phyloP scores from a whole-genome alignment of 176 grass and related monocot species.

The Bromus sterilis region DNA sequence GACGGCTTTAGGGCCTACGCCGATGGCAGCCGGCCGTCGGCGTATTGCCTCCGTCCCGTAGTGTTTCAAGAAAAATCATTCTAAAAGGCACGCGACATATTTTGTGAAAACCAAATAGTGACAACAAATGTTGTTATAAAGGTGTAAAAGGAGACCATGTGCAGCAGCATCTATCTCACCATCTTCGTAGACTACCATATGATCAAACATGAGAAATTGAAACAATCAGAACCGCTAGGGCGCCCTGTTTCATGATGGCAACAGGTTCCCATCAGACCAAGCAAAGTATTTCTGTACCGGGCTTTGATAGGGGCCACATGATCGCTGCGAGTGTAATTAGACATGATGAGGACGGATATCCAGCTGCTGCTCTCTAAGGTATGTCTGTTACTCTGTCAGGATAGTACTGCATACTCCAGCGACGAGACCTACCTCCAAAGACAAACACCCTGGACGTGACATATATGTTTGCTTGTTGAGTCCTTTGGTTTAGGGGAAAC shows the following conservation, averaged over 20 bases:
- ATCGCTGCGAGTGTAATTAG: too few species aligned
- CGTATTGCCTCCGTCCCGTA: too few species aligned
- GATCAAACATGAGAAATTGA: too few species aligned
- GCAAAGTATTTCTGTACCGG: not conserved
- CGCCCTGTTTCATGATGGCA: not conserved
- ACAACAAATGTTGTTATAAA: too few species aligned
- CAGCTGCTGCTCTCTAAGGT: not conserved
- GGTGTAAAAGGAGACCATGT: too few species aligned
- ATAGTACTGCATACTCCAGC: not conserved
- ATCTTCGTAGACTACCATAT: too few species aligned
- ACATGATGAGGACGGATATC: not conserved
- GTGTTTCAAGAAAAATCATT: too few species aligned
- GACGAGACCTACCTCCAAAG: not conserved
- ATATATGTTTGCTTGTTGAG: not conserved
- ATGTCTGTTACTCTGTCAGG: not conserved
- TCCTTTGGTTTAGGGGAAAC: not conserved
- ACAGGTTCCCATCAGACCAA: not conserved
- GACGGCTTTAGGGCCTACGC: too few species aligned
- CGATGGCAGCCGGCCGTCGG: too few species aligned
- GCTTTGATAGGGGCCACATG: not conserved
- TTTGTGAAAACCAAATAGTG: too few species aligned
- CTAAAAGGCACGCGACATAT: too few species aligned
- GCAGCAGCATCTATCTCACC: too few species aligned
- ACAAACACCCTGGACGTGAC: not conserved
- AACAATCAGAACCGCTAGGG: not conserved